Evolutionary conservation across 106 monocot species (phyloP), one percentile per base, ranked within the genome.

Genomic region (Dendrobium nobile): DNA sequence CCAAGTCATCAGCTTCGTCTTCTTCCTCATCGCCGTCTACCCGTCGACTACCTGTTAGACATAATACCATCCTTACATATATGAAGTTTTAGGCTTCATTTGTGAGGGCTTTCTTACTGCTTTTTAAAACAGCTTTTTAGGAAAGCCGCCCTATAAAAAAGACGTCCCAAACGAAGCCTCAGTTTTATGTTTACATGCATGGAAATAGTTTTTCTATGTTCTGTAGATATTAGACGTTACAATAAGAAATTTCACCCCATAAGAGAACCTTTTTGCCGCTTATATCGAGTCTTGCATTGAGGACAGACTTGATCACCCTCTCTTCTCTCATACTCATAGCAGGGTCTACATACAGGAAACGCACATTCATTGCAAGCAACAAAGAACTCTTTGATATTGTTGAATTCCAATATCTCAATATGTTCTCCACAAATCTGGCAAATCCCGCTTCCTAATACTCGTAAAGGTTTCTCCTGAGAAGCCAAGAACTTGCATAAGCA

Each of bases 341-440:
- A 95, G 79, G 93, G 85, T 37, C 93, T 82, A 81, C 95, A 95
- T 76, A 95, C 95, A 61, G 95, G 95, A 79, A 91, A 95, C 10
- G 89, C 93, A 77, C 95, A 95, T 79, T 95, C 95, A 79, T 95
- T 89, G 86, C 95, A 95, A 79, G 95, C 95, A 74, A 93, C 93
- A 85, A 95, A 95, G 45, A 91, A 54, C 26, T 93, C 95, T 13
- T 88, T 91, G 0, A 67, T 82, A 9, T 76, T 86, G 27, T 89
- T 75, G 13, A 88, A 54, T 4, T 93, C 93, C 31, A 91, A 87
- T 72, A 70, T 27, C 80, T 80, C 80, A 19, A 80, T 80, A 74
- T 85, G 79, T 28, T 95, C 95, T 17, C 92, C 87, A 80, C 95
- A 95, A 58, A 95, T 95, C 81, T 95, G 89, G 72, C 95, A 95